These are phyloP conservation scores for Teunomyces barrocoloradensis DNA, from an alignment of 805 yeast genomes.

Conservation along the genomic window DNA sequence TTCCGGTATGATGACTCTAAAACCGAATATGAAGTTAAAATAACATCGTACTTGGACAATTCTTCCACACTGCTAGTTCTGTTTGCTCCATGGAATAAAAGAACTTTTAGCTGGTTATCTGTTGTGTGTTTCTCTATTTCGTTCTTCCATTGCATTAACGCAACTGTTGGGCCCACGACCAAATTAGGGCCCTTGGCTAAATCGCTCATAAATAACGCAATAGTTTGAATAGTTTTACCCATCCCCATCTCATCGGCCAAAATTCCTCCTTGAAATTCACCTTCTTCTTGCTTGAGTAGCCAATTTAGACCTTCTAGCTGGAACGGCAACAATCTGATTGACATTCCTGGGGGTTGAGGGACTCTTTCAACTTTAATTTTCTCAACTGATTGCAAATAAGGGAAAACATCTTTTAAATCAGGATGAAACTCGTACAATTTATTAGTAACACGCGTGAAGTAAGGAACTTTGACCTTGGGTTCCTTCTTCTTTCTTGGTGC, in stretches of 20 bases:
- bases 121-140: conserved; percentile 84
- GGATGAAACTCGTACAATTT: conserved; percentile 77
- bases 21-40: conserved; percentile 90
- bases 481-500: conserved; percentile 31
- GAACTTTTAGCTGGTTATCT: conserved; percentile 61
- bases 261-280: conserved; percentile 82
- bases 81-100: conserved; percentile 83
- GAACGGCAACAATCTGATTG: conserved; percentile 74
- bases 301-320: conserved; percentile 92
- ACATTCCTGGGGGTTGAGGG: conserved; percentile 76
- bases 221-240: conserved; percentile 98
- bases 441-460: conserved; percentile 66
- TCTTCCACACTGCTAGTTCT: conserved; percentile 59
- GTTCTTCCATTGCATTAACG: conserved; percentile 94
- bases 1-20: conserved; percentile 83
- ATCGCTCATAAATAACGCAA: conserved; percentile 78
- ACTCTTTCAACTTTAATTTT: conserved; percentile 53
- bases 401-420: conserved; percentile 68
- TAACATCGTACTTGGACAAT: conserved; percentile 66
- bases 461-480: conserved; percentile 59
- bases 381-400: conserved; percentile 51
- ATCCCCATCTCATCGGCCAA: conserved; percentile 99
- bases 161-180: conserved; percentile 98
- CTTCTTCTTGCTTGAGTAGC: conserved; percentile 79
- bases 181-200: conserved; percentile 66